These are phyloP conservation scores for Camelina laxa DNA, from an alignment of 345 rosid genomes.

Conservation along the genomic window DNA sequence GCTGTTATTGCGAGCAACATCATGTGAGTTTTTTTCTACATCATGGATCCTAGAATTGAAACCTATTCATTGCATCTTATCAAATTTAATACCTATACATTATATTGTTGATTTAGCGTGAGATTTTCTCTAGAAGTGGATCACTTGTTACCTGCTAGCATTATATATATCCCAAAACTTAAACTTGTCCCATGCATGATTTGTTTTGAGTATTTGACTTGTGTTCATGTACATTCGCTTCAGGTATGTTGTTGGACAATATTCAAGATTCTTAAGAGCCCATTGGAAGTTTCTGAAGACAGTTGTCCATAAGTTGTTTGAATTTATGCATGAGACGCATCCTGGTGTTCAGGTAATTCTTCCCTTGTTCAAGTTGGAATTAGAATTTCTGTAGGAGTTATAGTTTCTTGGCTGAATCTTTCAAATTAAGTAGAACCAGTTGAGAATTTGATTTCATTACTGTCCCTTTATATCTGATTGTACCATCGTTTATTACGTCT, in stretches of 20 bases:
- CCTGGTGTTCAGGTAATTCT: slow-evolving; percentile 94
- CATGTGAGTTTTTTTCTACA: slow-evolving; percentile 65
- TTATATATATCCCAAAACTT: slow-evolving; percentile 5
- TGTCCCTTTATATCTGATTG: not conserved
- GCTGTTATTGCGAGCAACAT: slow-evolving; percentile 99
- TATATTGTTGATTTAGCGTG: slow-evolving; percentile 1
- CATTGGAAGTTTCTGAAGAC: slow-evolving; percentile 99
- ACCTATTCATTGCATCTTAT: not conserved
- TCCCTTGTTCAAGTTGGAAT: slow-evolving; percentile 22
- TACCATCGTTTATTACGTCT: slow-evolving; percentile 13
- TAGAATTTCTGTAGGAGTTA: not conserved
- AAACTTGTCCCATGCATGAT: slow-evolving; percentile 25
- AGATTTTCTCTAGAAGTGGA: slow-evolving; percentile 7
- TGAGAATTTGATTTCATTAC: slow-evolving; percentile 12
- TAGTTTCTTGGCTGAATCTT: slow-evolving; percentile 21
- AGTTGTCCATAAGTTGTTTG: slow-evolving; percentile 95
- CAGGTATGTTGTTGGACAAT: slow-evolving; percentile 99
- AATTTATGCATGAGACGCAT: slow-evolving; percentile 99
- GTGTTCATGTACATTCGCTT: slow-evolving; percentile 30
- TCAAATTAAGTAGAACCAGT: slow-evolving; percentile 11
- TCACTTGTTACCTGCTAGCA: slow-evolving; percentile 20
- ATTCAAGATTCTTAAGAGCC: slow-evolving; percentile 95
- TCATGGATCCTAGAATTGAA: slow-evolving; percentile 11
- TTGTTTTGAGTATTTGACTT: slow-evolving; percentile 14
- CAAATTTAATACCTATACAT: not conserved